phyloP scores from a whole-genome alignment of 2,329 filamentous ascomycete species.

The Penicillium fuscoglaucum region DNA sequence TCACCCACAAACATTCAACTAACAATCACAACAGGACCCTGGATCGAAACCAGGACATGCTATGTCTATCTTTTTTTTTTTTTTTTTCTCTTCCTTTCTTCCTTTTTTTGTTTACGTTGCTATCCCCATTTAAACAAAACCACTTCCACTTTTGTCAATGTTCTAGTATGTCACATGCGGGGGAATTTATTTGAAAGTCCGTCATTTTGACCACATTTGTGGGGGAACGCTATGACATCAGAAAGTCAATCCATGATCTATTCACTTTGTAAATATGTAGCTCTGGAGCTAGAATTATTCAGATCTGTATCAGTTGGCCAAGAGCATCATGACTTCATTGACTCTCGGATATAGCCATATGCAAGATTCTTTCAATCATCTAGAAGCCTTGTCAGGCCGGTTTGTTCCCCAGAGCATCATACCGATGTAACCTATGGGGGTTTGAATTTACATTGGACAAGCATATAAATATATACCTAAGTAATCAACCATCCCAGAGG shows the following conservation, averaged over 20 bases:
- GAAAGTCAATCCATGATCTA: background rate
- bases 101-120: background rate
- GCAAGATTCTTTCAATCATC: background rate
- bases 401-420: background rate
- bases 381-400: background rate
- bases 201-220: background rate
- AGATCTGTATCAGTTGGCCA: background rate
- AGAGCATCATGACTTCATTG: background rate
- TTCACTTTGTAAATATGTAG: background rate
- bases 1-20: background rate
- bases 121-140: too few species aligned
- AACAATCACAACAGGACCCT: background rate
- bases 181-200: background rate
- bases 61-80: background rate
- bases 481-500: background rate
- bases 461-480: background rate
- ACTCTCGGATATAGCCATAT: background rate
- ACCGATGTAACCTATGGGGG: background rate
- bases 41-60: slow-evolving; percentile 3
- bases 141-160: background rate
- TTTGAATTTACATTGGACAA: background rate
- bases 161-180: background rate
- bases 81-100: too few species aligned
- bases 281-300: background rate
- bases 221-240: background rate